Percentiles rank a stretch among this genome's conserved stretches.
Conservation (phyloP, 495 filamentous ascomycete species). For the Aspergillus cavernicola region DNA sequence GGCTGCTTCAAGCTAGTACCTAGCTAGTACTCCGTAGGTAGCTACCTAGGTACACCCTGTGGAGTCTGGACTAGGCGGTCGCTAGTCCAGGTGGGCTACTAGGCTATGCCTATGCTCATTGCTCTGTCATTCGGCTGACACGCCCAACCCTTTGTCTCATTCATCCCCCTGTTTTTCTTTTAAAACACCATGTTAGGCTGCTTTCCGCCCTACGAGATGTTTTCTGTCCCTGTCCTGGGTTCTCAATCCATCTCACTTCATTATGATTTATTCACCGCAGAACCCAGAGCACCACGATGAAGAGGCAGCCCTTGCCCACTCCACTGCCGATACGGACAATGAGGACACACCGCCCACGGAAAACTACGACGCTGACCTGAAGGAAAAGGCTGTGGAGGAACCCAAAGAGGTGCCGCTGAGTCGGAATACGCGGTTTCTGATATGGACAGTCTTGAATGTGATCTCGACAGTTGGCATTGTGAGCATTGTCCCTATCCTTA, state of each 20-base stretch:
- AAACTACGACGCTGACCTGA: neutral
- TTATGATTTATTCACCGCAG: neutral
- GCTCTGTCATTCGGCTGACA: neutral
- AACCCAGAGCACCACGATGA: constrained; percentile 1
- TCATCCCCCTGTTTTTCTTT: neutral
- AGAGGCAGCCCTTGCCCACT: neutral
- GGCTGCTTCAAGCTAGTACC: too few species aligned
- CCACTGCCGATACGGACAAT: neutral
- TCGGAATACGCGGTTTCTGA: constrained; percentile 5
- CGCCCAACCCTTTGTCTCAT: constrained; percentile 1
- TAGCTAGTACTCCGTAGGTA: too few species aligned
- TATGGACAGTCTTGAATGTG: constrained; percentile 19
- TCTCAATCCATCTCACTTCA: neutral
- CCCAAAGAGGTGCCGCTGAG: neutral
- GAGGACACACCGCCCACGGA: neutral
- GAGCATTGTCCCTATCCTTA: neutral
- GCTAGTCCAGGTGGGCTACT: neutral
- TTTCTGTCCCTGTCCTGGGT: neutral
- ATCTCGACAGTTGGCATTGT: constrained; percentile 15
- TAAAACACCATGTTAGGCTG: constrained; percentile 3
- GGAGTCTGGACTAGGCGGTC: too few species aligned
- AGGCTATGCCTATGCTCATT: neutral
- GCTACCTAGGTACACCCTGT: too few species aligned
- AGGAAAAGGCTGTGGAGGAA: neutral
- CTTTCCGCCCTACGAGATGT: neutral